Base-by-base conservation (phyloP, 768 basidiomycete genomes). In the Tylopilus sp. region DNA sequence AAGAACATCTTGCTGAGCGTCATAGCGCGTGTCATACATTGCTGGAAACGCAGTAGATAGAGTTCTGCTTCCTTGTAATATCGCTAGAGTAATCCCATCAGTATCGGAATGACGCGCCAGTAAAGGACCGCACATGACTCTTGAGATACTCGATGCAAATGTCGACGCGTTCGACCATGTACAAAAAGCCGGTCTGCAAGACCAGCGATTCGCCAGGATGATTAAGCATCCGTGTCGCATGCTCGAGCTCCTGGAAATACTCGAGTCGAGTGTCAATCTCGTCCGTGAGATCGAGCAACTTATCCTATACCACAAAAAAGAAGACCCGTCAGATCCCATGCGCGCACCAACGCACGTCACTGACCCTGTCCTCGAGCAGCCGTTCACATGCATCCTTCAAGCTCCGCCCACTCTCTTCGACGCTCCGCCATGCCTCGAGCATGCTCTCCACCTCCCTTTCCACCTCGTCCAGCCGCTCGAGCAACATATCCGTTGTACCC, bases 1-100 rank as follows among this genome's bases (percentile, higher is more conserved):
- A 97, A 98, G 71, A 88, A 94, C 84, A 98, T 95, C 70, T 91
- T 95, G 73, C 98, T 91, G 40, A 99, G 79, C 0, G 95, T 98
- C 95, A 98, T 98, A 10, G 92, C 89, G 23, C 97, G 83, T 0
- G 93, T 97, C 81, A 98, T 88, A 67, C 97, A 99, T 69, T 99
- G 97, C 63, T 97, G 95, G 70, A 95, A 98, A 21, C 97, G 85
- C 26, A 99, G 78, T n/a, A 97, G 75, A 67, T 97, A 98, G 18
- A 99, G 75, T 60, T 98, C 93, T 8, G 93, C 85, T 73, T 98
- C 97, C 57, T 80, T 80, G 72, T 86, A 99, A 66, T 94, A 85
- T 56, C 91, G 82, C 94, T 98, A 60, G 17, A 46, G 45, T 12
- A 22, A 5, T 20, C 9, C 15, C 18, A 8, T 66, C 40, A 56